These are phyloP conservation scores for Amaranthus cruentus DNA, from an alignment of 148 eudicot species.

Conservation along the genomic window DNA sequence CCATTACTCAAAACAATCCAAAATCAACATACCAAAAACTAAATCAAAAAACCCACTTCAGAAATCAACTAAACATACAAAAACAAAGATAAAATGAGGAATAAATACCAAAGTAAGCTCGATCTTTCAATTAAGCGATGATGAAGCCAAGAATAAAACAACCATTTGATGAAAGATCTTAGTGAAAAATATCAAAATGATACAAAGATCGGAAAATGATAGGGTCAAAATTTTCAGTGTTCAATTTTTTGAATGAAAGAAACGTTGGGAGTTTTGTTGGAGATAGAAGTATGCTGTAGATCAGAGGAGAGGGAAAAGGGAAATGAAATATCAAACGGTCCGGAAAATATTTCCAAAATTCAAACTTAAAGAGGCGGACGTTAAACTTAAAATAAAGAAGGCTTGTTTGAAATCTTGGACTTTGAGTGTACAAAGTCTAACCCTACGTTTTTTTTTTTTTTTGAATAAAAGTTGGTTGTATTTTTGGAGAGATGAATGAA, in stretches of 20 bases:
- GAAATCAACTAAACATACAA: not conserved
- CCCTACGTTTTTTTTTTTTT: too few species aligned
- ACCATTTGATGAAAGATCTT: constrained; percentile 26
- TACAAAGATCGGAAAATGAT: constrained; percentile 12
- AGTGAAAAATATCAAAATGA: constrained; percentile 4
- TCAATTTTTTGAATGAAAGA: not conserved
- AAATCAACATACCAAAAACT: constrained; percentile 3
- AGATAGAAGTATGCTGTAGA: not conserved
- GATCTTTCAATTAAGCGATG: constrained; percentile 21
- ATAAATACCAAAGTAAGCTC: constrained; percentile 32
- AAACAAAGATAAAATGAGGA: constrained; percentile 4
- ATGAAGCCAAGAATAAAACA: constrained; percentile 7
- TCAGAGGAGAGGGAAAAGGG: constrained; percentile 17
- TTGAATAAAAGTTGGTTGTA: too few species aligned
- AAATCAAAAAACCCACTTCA: constrained; percentile 3
- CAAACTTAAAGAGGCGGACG: constrained; percentile 21
- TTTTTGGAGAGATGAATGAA: too few species aligned
- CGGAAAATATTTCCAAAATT: constrained; percentile 15
- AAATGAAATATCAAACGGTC: constrained; percentile 28
- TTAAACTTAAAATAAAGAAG: not conserved
- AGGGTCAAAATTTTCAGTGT: not conserved
- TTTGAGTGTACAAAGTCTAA: too few species aligned
- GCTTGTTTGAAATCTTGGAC: too few species aligned
- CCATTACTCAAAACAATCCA: not conserved
- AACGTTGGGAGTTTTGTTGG: constrained; percentile 5